These are phyloP conservation scores for Aspergillus brasiliensis DNA, from an alignment of 2,329 filamentous ascomycete species.

Conservation along the genomic window DNA sequence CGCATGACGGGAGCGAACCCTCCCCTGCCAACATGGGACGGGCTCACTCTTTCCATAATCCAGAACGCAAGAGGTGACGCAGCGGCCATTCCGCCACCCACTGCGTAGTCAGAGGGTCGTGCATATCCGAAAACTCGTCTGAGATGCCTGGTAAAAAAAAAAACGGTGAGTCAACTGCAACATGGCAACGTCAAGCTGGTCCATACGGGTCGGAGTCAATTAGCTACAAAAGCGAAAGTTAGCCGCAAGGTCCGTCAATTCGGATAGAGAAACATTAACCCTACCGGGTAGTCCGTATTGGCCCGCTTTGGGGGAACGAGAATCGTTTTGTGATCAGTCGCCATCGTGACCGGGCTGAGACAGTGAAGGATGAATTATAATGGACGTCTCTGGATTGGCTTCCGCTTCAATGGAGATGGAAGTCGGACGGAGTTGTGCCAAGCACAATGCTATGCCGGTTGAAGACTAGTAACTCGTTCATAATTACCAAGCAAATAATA, in stretches of 20 bases:
- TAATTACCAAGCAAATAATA: conserved; percentile 5
- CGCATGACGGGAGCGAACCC: conserved; percentile 84
- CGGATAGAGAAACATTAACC: conserved; percentile 39
- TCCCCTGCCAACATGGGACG: conserved; percentile 79
- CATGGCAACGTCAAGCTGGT: conserved; percentile 10
- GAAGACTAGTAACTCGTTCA: conserved; percentile 8
- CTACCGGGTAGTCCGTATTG: conserved; percentile 82
- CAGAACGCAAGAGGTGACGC: conserved; percentile 73
- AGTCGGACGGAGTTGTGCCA: conserved; percentile 30
- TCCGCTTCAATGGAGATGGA: conserved; percentile 27
- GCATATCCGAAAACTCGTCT: conserved; percentile 87
- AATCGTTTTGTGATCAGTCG: conserved; percentile 42
- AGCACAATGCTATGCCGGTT: conserved; percentile 15
- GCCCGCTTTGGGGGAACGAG: conserved; percentile 76
- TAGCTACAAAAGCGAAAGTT: conserved; percentile 62
- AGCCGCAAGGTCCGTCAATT: conserved; percentile 16
- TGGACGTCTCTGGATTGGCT: conserved; percentile 25
- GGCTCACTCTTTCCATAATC: conserved; percentile 79
- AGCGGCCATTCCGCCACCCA: conserved; percentile 68
- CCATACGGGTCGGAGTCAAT: conserved; percentile 98
- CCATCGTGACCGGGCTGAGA: conserved; percentile 33
- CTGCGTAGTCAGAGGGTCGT: conserved; percentile 77
- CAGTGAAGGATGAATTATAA: conserved; percentile 13
- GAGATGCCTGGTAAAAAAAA: conserved; percentile 68
- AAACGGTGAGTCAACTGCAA: neutral